Percentiles rank a stretch among this genome's conserved stretches.
phyloP scores from a whole-genome alignment of 495 filamentous ascomycete species.

The Lineolata rhizophorae region DNA sequence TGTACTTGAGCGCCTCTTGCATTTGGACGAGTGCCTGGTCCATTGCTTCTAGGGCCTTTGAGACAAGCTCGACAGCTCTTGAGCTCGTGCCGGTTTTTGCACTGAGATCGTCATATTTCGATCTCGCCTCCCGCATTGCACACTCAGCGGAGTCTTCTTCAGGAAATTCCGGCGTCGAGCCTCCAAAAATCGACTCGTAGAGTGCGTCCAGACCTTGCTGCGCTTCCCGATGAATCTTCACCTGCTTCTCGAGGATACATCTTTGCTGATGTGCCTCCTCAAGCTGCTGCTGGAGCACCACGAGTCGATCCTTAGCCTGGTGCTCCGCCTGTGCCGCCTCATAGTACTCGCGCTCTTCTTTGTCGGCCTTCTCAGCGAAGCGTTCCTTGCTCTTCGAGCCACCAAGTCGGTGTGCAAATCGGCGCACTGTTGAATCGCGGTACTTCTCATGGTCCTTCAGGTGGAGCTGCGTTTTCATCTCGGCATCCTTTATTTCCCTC shows the following conservation, averaged over 20 bases:
- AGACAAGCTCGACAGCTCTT: conserved; percentile 11
- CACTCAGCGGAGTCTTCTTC: conserved; percentile 24
- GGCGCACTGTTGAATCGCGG: conserved; percentile 23
- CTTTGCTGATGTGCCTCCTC: conserved; percentile 5
- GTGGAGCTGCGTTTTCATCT: conserved; percentile 17
- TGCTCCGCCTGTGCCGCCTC: conserved; percentile 21
- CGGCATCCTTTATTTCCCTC: conserved; percentile 9
- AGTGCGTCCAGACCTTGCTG: conserved; percentile 13
- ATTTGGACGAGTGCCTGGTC: conserved; percentile 4
- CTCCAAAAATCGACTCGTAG: conserved; percentile 21
- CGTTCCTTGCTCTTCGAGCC: conserved; percentile 19
- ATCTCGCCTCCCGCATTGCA: conserved; percentile 8
- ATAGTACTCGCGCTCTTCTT: conserved; percentile 28
- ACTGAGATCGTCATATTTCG: conserved; percentile 9
- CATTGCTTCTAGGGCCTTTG: conserved; percentile 5
- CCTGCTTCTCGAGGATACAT: conserved; percentile 7
- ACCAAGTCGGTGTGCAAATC: conserved; percentile 22
- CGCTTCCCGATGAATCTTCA: conserved; percentile 13
- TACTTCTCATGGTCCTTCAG: conserved; percentile 26
- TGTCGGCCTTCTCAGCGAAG: conserved; percentile 20
- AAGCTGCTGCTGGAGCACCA: conserved; percentile 11
- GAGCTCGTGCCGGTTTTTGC: conserved; percentile 11
- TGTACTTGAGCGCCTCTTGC: conserved; percentile 8
- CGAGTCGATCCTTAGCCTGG: conserved; percentile 17
- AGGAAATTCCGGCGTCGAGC: conserved; percentile 24